phyloP scores from a whole-genome alignment of 1,284 basidiomycete genomes.

The Trichosporon sp. region DNA sequence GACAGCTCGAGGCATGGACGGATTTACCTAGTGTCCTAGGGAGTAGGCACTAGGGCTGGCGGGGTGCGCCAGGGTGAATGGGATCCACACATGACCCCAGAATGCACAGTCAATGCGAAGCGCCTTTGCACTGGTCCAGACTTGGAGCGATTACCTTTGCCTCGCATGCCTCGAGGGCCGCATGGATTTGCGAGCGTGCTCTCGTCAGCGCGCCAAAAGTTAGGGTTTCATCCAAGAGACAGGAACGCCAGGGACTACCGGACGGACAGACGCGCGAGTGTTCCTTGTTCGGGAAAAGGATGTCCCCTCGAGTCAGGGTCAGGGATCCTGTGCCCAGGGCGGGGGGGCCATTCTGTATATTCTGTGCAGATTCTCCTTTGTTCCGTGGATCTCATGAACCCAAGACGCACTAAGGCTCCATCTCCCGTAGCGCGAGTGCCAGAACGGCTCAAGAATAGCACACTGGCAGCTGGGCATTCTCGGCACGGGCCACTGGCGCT shows the following conservation, averaged over 20 bases:
- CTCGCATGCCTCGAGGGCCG: neutral
- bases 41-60: neutral
- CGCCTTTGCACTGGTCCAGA: neutral
- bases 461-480: neutral
- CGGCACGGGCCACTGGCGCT: neutral
- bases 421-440: constrained; percentile 11
- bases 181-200: neutral
- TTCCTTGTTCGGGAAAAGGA: neutral
- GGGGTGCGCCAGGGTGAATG: neutral
- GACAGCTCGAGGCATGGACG: too few species aligned
- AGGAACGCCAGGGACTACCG: constrained; percentile 18
- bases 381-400: neutral
- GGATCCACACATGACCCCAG: constrained; percentile 15
- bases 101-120: constrained; percentile 5
- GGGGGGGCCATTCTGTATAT: neutral
- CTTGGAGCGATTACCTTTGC: neutral
- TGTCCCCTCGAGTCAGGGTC: neutral
- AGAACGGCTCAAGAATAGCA: neutral
- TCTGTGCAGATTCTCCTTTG: constrained; percentile 2
- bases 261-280: constrained; percentile 5
- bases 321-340: neutral
- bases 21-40: too few species aligned
- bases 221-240: neutral
- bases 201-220: neutral
- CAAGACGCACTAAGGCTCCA: neutral